A percentile compares a stretch with the other conserved stretches of the same genome.
Evolutionary conservation across 148 eudicot genomes (phyloP).

Genomic region (Rhododendron henanense): DNA sequence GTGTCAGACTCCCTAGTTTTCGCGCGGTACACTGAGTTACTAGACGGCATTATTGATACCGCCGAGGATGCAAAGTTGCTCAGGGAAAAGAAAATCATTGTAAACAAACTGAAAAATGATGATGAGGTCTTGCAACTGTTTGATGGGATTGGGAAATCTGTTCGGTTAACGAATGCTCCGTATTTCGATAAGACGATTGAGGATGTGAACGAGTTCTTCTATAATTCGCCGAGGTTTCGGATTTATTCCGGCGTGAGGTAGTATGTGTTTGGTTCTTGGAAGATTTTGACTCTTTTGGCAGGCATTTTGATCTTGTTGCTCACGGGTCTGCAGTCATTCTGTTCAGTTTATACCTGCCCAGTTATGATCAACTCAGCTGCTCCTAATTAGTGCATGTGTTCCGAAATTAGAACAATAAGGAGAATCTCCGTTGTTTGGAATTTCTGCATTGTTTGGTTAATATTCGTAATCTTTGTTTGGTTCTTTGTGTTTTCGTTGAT

Average conservation of each 20-base stretch:
- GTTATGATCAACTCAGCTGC: not conserved
- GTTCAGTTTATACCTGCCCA: conserved; percentile 31
- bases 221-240: conserved; percentile 16
- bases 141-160: conserved; percentile 40
- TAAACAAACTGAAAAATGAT: conserved; percentile 22
- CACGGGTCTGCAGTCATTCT: conserved; percentile 29
- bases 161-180: conserved; percentile 23
- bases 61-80: conserved; percentile 28
- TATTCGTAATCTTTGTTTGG: not conserved
- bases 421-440: not conserved
- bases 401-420: not conserved
- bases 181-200: conserved; percentile 26
- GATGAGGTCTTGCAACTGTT: conserved; percentile 29
- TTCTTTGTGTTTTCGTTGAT: not conserved
- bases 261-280: conserved; percentile 23
- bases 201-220: conserved; percentile 28
- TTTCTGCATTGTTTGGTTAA: not conserved
- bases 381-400: not conserved
- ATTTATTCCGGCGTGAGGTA: conserved; percentile 6
- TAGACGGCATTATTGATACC: conserved; percentile 40
- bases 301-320: conserved; percentile 28
- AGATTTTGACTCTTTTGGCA: conserved; percentile 20
- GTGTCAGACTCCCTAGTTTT: conserved; percentile 20
- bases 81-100: conserved; percentile 28
- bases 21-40: conserved; percentile 37